Evolutionary conservation across 179 eudicot genomes (phyloP).

Genomic region (Patellifolia procumbens): DNA sequence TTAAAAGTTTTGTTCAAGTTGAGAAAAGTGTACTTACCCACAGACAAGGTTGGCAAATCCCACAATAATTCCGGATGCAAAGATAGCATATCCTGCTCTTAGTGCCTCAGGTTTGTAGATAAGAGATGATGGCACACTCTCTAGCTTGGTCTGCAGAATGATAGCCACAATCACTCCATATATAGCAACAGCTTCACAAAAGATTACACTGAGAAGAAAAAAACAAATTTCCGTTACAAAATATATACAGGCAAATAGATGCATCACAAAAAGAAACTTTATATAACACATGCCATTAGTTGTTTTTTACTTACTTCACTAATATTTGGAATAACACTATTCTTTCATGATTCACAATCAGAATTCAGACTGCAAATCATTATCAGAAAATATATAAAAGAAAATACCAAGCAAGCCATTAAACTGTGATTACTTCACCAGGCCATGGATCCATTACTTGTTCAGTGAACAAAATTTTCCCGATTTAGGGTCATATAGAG

Average conservation of each 20-base stretch:
- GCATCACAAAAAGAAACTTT: background rate
- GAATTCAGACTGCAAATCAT: background rate
- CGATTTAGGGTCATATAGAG: background rate
- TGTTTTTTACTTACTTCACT: background rate
- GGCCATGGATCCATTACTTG: background rate
- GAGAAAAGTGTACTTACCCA: conserved; percentile 54
- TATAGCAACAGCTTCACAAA: conserved; percentile 97
- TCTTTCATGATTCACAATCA: background rate
- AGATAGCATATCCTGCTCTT: conserved; percentile 96
- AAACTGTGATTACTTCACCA: background rate
- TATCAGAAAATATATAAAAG: background rate
- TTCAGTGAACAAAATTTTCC: background rate
- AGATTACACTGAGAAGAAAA: conserved; percentile 65
- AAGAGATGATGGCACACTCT: conserved; percentile 76
- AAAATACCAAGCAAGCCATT: background rate
- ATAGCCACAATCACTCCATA: conserved; percentile 97
- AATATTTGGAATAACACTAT: background rate
- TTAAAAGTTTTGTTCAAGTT: background rate
- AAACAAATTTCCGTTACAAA: background rate
- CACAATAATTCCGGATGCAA: conserved; percentile 88
- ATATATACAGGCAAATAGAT: background rate
- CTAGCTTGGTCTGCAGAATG: conserved; percentile 92
- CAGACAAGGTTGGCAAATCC: conserved; percentile 98
- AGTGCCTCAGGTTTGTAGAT: conserved; percentile 77
- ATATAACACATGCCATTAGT: background rate